Conservation (phyloP, 2,329 filamentous ascomycete genomes). For the Paecilomyces variotii region DNA sequence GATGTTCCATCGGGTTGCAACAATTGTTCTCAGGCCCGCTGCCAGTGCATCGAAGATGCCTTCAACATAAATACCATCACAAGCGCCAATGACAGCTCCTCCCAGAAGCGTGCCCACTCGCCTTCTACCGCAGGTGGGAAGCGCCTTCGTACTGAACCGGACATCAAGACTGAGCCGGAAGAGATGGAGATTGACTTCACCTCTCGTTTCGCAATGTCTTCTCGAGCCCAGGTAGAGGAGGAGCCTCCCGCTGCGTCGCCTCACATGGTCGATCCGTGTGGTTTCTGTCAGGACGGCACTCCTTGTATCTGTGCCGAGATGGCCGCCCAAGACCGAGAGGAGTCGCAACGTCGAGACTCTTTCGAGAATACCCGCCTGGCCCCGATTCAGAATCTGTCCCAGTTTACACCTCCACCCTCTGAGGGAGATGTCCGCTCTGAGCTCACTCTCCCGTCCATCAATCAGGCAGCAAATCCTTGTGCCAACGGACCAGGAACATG, state of each 20-base stretch:
- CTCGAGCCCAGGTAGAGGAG: slow-evolving; percentile 15
- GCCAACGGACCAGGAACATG: slow-evolving; percentile 69
- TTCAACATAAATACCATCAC: slow-evolving; percentile 38
- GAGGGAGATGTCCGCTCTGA: slow-evolving; percentile 52
- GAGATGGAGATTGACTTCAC: slow-evolving; percentile 69
- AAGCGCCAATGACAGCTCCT: slow-evolving; percentile 28
- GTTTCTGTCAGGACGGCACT: slow-evolving; percentile 74
- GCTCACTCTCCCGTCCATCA: slow-evolving; percentile 34
- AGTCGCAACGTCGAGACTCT: slow-evolving; percentile 36
- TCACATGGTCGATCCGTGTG: slow-evolving; percentile 59
- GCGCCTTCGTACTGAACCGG: slow-evolving; percentile 44
- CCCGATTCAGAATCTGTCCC: slow-evolving; percentile 39
- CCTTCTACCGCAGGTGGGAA: slow-evolving; percentile 38
- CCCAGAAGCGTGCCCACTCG: slow-evolving; percentile 29
- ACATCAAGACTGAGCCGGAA: slow-evolving; percentile 39
- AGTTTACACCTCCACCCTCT: slow-evolving; percentile 46
- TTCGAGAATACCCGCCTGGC: slow-evolving; percentile 33
- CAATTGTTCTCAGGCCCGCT: slow-evolving; percentile 56
- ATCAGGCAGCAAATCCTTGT: slow-evolving; percentile 37
- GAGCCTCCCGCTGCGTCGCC: slow-evolving; percentile 18
- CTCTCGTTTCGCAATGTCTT: slow-evolving; percentile 49
- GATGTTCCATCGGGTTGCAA: slow-evolving; percentile 53
- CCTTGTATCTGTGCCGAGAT: slow-evolving; percentile 74
- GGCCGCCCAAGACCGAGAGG: slow-evolving; percentile 35
- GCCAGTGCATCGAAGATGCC: slow-evolving; percentile 52